Percentiles rank a stretch among this genome's conserved stretches.
These are phyloP conservation scores for Calycina herbarum DNA, from an alignment of 2,329 filamentous ascomycete species.

Conservation along the genomic window DNA sequence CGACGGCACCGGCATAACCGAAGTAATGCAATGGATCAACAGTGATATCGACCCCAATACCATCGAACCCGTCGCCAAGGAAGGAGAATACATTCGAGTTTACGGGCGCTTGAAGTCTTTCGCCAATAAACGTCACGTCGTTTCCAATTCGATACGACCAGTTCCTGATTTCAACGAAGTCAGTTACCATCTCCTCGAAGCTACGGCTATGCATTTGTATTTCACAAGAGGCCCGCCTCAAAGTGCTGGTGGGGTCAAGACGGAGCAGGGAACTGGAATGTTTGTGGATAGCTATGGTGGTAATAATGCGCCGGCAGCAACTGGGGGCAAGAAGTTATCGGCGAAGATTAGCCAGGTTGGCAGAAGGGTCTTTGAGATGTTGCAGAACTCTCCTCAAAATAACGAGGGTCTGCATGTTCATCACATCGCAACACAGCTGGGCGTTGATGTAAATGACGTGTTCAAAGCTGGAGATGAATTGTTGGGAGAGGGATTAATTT, in stretches of 20 bases:
- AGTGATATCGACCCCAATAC: constrained; percentile 44
- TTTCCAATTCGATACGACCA: constrained; percentile 76
- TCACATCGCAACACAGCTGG: constrained; percentile 65
- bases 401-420: constrained; percentile 85
- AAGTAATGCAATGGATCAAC: constrained; percentile 82
- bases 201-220: constrained; percentile 82
- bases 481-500: constrained; percentile 71
- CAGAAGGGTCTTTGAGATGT: constrained; percentile 68
- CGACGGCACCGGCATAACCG: constrained; percentile 89
- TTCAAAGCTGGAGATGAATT: constrained; percentile 80
- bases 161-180: constrained; percentile 89
- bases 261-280: constrained; percentile 37
- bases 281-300: constrained; percentile 41
- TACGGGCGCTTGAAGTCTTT: constrained; percentile 84
- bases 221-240: constrained; percentile 67
- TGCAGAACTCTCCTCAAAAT: constrained; percentile 67
- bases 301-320: constrained; percentile 35
- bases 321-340: constrained; percentile 36
- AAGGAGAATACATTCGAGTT: constrained; percentile 80
- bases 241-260: constrained; percentile 40
- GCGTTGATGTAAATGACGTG: constrained; percentile 69
- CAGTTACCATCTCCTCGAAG: constrained; percentile 87
- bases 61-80: constrained; percentile 54
- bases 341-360: constrained; percentile 54
- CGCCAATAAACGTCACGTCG: constrained; percentile 79